Percentiles rank a stretch among this genome's conserved stretches.
Conservation (phyloP, 768 basidiomycete genomes). For the Pulveroboletus frians region DNA sequence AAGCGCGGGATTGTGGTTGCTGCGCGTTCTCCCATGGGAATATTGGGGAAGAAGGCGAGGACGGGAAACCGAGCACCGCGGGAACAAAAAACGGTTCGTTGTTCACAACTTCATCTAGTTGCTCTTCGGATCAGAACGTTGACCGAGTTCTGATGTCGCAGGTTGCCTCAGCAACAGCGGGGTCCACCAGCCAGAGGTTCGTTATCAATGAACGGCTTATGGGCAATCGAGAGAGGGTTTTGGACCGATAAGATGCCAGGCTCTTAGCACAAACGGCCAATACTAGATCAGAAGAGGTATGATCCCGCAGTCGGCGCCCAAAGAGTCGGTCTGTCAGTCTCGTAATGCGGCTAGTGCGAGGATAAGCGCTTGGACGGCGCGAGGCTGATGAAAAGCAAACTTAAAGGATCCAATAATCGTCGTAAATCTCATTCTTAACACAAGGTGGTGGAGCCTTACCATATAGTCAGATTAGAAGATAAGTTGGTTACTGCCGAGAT, state of each 20-base stretch:
- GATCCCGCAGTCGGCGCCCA: neutral
- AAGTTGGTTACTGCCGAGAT: slow-evolving; percentile 31
- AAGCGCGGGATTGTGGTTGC: no score
- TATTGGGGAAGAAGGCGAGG: neutral
- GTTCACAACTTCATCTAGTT: neutral
- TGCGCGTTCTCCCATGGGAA: neutral
- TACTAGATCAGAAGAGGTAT: neutral
- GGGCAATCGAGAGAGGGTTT: neutral
- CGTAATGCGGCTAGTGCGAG: neutral
- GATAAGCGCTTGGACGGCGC: neutral
- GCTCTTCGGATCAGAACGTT: neutral
- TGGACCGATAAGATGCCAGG: neutral
- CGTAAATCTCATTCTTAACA: no score
- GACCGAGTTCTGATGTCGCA: neutral
- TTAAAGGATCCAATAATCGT: no score
- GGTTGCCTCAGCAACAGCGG: neutral
- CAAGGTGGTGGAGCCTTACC: neutral
- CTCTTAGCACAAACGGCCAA: neutral
- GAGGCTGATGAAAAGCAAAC: neutral
- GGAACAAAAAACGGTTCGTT: neutral
- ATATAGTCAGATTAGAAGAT: neutral
- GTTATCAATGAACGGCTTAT: neutral
- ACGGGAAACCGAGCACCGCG: neutral
- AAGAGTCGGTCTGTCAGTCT: neutral
- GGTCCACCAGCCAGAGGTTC: neutral